Conservation (phyloP, 73 alveolate species). For the Uronychia setigera region DNA sequence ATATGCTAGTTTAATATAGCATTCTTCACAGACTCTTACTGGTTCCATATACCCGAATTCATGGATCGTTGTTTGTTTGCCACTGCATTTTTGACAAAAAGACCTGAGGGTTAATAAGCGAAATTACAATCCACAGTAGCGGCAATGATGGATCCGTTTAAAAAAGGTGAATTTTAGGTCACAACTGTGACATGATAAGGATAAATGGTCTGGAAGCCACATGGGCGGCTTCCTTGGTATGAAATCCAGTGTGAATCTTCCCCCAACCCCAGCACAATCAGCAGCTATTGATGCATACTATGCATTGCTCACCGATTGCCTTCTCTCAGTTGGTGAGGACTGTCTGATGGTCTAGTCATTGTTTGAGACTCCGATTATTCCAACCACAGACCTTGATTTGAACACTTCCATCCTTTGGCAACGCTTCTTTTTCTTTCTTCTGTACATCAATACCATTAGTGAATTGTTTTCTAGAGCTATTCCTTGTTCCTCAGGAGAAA, state of each 20-base stretch:
- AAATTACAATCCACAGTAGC: conserved; percentile 83
- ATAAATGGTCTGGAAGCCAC: conserved; percentile 90
- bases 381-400: neutral
- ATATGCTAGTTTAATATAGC: too few relatives aligned
- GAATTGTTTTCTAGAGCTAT: neutral
- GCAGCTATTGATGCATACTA: too few relatives aligned
- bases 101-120: too few relatives aligned
- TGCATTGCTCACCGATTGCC: too few relatives aligned
- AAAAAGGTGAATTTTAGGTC: conserved; percentile 74
- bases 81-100: conserved; percentile 79
- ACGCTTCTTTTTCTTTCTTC: neutral
- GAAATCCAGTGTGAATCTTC: too few relatives aligned
- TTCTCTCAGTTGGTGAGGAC: too few relatives aligned
- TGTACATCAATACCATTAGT: neutral
- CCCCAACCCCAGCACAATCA: too few relatives aligned
- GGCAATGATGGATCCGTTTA: conserved; percentile 85
- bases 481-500: neutral
- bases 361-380: neutral
- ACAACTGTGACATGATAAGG: conserved; percentile 73
- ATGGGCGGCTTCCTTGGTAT: conserved; percentile 60
- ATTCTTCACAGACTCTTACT: conserved; percentile 67
- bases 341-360: too few relatives aligned
- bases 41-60: conserved; percentile 54
- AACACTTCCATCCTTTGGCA: neutral
- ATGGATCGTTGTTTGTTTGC: conserved; percentile 22